Conservation (phyloP, 139 green algal species). For the Dunaliella primolecta region DNA sequence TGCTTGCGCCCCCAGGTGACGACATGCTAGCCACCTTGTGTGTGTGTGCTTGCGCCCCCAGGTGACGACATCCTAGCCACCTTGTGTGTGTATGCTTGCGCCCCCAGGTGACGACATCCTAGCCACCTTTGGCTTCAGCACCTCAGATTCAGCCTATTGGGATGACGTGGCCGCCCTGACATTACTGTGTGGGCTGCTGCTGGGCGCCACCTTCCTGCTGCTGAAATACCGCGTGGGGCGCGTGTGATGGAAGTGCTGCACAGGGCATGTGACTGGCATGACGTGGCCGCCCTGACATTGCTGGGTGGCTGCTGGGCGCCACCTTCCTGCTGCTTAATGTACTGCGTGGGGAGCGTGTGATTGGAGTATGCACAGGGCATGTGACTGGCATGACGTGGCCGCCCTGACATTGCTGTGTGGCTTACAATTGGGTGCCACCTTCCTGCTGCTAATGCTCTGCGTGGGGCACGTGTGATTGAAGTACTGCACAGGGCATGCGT, state of each 20-base stretch:
- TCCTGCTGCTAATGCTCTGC: constrained; percentile 51
- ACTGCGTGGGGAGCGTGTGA: constrained; percentile 9
- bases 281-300: constrained; percentile 37
- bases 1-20: too few species aligned
- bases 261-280: constrained; percentile 12
- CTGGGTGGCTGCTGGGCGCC: constrained; percentile 42
- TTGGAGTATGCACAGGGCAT: too few species aligned
- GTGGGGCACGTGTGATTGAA: too few species aligned
- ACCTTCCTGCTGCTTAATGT: constrained; percentile 59
- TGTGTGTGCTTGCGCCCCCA: too few species aligned
- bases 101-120: constrained; percentile 55
- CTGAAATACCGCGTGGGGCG: constrained; percentile 34
- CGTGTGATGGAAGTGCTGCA: too few species aligned
- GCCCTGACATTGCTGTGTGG: constrained; percentile 36
- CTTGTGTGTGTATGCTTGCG: too few species aligned
- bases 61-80: too few species aligned
- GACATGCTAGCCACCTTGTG: too few species aligned
- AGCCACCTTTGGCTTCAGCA: constrained; percentile 57
- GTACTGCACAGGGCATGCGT: constrained; percentile 28
- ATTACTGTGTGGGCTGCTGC: constrained; percentile 35
- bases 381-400: constrained; percentile 33
- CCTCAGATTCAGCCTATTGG: constrained; percentile 16
- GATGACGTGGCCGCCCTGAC: constrained; percentile 38
- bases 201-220: constrained; percentile 52
- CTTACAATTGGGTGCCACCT: constrained; percentile 43